Conservation (phyloP, 768 basidiomycete species). For the Tylopilus rubrobrunneus region DNA sequence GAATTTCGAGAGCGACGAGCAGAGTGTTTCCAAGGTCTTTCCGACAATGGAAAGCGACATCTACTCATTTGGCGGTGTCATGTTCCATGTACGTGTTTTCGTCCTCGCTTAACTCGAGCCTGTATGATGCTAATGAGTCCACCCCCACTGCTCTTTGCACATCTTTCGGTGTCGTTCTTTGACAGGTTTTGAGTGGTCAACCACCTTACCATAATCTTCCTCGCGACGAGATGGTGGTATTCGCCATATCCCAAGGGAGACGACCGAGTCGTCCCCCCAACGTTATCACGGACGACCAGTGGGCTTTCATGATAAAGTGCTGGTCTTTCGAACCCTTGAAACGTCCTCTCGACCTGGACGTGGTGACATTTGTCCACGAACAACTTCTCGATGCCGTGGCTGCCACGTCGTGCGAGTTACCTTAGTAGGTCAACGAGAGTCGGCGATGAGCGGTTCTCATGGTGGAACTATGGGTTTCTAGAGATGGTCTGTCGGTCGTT, state of each 20-base stretch:
- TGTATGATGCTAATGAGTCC: not conserved
- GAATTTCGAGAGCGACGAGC: not conserved
- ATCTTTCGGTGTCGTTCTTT: not conserved
- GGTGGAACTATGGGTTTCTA: not conserved
- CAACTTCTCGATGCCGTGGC: slow-evolving; percentile 10
- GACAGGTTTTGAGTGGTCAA: slow-evolving; percentile 21
- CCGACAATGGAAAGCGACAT: slow-evolving; percentile 35
- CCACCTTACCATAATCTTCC: slow-evolving; percentile 20
- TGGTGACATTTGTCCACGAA: slow-evolving; percentile 20
- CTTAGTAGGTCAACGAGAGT: not conserved
- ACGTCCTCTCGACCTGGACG: slow-evolving; percentile 32
- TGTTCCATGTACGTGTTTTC: slow-evolving; percentile 18
- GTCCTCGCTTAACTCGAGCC: not conserved
- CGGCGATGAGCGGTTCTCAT: not conserved
- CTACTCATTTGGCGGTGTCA: slow-evolving; percentile 28
- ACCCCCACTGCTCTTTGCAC: not conserved
- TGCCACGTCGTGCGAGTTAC: not conserved
- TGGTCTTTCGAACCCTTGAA: slow-evolving; percentile 26
- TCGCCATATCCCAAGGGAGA: slow-evolving; percentile 12
- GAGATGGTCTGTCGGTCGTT: not conserved
- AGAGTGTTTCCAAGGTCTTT: not conserved
- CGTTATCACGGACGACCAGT: slow-evolving; percentile 18
- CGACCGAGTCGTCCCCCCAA: slow-evolving; percentile 11
- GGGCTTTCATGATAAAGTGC: slow-evolving; percentile 22
- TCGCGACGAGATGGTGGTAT: slow-evolving; percentile 18